Base-by-base conservation (phyloP, 495 filamentous ascomycete genomes). In the Penicillium alfredii region DNA sequence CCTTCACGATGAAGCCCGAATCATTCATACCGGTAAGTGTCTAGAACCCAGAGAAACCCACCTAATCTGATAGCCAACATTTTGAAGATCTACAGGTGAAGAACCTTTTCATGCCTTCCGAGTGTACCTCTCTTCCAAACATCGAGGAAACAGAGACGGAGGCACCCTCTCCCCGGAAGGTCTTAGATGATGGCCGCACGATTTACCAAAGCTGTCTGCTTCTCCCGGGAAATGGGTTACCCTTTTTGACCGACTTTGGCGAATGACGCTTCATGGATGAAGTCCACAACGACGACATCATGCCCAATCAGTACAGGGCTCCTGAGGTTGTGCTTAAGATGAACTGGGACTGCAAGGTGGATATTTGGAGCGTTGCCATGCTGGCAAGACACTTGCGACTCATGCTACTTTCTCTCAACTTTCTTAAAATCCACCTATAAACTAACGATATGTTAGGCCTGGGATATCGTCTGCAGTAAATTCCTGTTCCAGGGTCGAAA, bases 1-100 rank as follows among this genome's bases (percentile, higher is more conserved):
- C 30, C 46, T 74, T 1, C 66, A 72, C 36, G 58, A 41, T 0
- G 63, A 67, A 25, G 62, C 56, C 8, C 10, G 50, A 6, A 29
- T 71, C 10, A 59, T 70, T 22, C 69, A 76, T 43, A 68, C 67
- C 10, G 70, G 70, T 70, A 40, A 27, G 48, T 28, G 1, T 27
- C 17, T n/a, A n/a, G n/a, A 20, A 26, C 29, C 13, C 8, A 8
- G 38, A 44, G 16, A 17, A 22, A 24, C n/a, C n/a, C n/a, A n/a
- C n/a, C n/a, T n/a, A n/a, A n/a, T n/a, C n/a, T 29, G 30, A 8
- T 44, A 25, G 37, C 22, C 24, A 12, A 44, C 35, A 11, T 4
- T 14, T 6, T 33, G n/a, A n/a, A 60, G 48, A 58, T 35, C 6
- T 63, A 18, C 43, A 58, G 30, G 27, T 40, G 9, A 50, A 45